Percentiles rank a stretch among this genome's conserved stretches.
Evolutionary conservation across 495 filamentous ascomycete genomes (phyloP).

Genomic region (Symbiotaphrina buchneri): DNA sequence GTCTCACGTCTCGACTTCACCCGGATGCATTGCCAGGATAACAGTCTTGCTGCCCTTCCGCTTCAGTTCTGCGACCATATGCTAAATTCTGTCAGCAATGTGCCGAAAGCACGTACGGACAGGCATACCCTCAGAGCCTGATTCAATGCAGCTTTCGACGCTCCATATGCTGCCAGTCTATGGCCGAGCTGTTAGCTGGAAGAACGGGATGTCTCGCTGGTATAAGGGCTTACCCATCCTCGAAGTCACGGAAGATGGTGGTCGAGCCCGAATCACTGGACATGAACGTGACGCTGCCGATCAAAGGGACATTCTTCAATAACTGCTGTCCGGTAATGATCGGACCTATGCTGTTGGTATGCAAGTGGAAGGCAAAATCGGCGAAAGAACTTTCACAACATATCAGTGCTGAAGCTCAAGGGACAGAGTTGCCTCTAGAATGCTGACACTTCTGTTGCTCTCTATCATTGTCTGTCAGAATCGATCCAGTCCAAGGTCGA

Average conservation of each 20-base stretch:
- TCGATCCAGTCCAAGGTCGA: not conserved
- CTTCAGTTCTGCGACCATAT: slow-evolving; percentile 28
- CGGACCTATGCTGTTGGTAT: slow-evolving; percentile 33
- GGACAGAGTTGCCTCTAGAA: slow-evolving; percentile 2
- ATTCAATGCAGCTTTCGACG: slow-evolving; percentile 34
- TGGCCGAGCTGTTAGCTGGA: not conserved
- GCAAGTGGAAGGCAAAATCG: slow-evolving; percentile 26
- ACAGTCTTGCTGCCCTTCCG: slow-evolving; percentile 20
- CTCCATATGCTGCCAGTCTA: slow-evolving; percentile 30
- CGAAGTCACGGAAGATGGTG: slow-evolving; percentile 22
- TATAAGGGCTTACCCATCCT: slow-evolving; percentile 22
- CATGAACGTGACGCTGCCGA: slow-evolving; percentile 25
- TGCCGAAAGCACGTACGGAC: not conserved
- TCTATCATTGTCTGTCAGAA: too few species aligned
- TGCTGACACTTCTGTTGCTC: slow-evolving; percentile 27
- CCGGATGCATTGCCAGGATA: slow-evolving; percentile 30
- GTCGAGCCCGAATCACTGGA: slow-evolving; percentile 27
- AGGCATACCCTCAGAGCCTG: slow-evolving; percentile 20
- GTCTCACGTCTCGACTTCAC: slow-evolving; percentile 28
- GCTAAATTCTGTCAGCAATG: slow-evolving; percentile 9
- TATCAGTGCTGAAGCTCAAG: not conserved
- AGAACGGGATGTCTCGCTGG: too few species aligned
- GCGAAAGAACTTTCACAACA: slow-evolving; percentile 19
- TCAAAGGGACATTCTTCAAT: slow-evolving; percentile 17
- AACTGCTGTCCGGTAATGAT: slow-evolving; percentile 30